Evolutionary conservation across 768 basidiomycete species (phyloP), one percentile per base, ranked within the genome.

Genomic region (Serendipita vermifera): DNA sequence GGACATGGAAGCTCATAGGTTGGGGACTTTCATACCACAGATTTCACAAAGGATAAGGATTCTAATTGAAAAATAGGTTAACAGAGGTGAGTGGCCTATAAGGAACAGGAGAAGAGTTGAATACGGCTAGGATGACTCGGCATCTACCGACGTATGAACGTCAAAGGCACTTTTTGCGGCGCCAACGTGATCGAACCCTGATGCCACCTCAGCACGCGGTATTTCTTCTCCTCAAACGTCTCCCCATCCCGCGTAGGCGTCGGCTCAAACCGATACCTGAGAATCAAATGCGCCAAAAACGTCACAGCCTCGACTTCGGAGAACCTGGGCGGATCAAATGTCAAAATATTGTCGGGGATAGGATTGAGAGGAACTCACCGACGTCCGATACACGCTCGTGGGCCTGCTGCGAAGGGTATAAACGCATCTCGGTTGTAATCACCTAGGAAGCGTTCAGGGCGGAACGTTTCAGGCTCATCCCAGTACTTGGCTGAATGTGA

Each of bases 341-440:
- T 38, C 36, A 38, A 2, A 17, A 17, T 7, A 0, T 1, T 5
- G 39, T 7, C 2, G 39, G n/a, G n/a, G n/a, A n/a, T n/a, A n/a
- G n/a, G n/a, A n/a, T 38, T 38, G 0, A 17, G 14, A 38, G 17
- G 36, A 13, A 24, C 46, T 20, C 31, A 51, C 46, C 46, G 46
- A 9, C 46, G 46, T 15, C 46, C 46, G n/a, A 51, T 51, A 29
- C 46, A 51, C 46, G 46, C 46, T 51, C 46, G 24, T 6, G 46
- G 20, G 7, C 58, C 55, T 14, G 54, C 54, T 5, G 39, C 26
- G 31, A 59, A 59, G 3, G 58, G 58, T 13, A 59, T 4, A 22
- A 31, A 59, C 5, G 58, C 58, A 27, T 59, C 55, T 13, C 39
- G 27, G 35, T 54, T 31, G 15, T 43, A 59, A 5, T 59, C 58